These are phyloP conservation scores for Lepidopterella palustris DNA, from an alignment of 495 filamentous ascomycete species.

Conservation along the genomic window DNA sequence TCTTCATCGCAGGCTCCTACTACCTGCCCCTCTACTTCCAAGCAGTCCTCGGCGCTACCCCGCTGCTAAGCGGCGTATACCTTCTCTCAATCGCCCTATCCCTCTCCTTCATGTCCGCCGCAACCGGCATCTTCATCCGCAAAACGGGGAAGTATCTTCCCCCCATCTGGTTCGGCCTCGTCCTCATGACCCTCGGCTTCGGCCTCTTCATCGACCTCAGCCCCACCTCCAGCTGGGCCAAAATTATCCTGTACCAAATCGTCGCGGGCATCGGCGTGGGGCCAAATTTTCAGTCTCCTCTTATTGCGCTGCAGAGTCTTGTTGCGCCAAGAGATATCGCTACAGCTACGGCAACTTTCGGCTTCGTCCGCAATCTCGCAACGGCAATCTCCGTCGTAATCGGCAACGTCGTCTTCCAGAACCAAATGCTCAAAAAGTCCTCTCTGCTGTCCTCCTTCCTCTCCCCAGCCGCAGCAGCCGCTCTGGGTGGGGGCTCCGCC, in stretches of 20 bases:
- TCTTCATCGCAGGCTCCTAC: constrained; percentile 33
- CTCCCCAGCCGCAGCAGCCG: constrained; percentile 29
- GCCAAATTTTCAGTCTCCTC: constrained; percentile 64
- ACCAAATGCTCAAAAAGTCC: constrained; percentile 37
- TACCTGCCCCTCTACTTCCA: constrained; percentile 31
- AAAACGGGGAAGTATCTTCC: constrained; percentile 57
- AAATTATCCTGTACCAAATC: constrained; percentile 58
- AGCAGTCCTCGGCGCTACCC: constrained; percentile 59
- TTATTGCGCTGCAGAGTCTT: constrained; percentile 72
- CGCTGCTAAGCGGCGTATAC: constrained; percentile 73
- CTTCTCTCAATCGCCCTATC: constrained; percentile 67
- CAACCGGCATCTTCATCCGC: constrained; percentile 62
- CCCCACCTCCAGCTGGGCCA: constrained; percentile 45
- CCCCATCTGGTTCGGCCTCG: constrained; percentile 51
- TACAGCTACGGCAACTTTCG: constrained; percentile 68
- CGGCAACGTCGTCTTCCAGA: constrained; percentile 76
- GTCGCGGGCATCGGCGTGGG: constrained; percentile 61
- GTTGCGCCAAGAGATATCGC: constrained; percentile 63
- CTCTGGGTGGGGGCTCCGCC: constrained; percentile 40
- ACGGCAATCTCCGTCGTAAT: constrained; percentile 68
- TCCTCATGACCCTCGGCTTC: constrained; percentile 55
- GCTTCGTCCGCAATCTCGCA: constrained; percentile 66
- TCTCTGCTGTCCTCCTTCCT: constrained; percentile 17
- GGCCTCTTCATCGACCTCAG: constrained; percentile 60
- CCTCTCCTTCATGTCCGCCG: constrained; percentile 59